Percentiles rank a stretch among this genome's conserved stretches.
Evolutionary conservation across 805 yeast genomes (phyloP).

Genomic region (Zygosaccharomyces bisporus): DNA sequence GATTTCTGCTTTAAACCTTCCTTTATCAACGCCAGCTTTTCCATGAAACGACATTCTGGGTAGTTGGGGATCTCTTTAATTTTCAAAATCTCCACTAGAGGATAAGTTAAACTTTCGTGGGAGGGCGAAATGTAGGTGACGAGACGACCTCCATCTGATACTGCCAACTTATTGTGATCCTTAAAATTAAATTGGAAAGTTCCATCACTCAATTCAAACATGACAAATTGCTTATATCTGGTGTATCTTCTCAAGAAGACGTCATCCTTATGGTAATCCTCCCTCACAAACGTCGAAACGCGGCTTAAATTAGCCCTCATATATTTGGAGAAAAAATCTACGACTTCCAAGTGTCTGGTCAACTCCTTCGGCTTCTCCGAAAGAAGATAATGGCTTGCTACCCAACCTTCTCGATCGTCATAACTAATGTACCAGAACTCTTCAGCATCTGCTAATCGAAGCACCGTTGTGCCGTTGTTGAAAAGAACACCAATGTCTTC

Average conservation of each 20-base stretch:
- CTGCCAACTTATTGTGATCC: conserved; percentile 86
- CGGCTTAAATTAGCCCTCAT: conserved; percentile 88
- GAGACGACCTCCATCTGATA: conserved; percentile 70
- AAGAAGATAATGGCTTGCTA: conserved; percentile 45
- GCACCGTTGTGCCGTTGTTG: conserved; percentile 77
- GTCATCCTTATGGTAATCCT: conserved; percentile 54
- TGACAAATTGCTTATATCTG: conserved; percentile 72
- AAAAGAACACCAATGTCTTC: conserved; percentile 89
- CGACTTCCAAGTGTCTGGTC: conserved; percentile 73
- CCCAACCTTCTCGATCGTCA: conserved; percentile 50
- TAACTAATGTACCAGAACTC: conserved; percentile 61
- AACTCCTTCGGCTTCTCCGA: conserved; percentile 45
- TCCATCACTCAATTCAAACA: conserved; percentile 92
- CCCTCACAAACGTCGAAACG: conserved; percentile 54
- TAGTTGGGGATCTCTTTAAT: conserved; percentile 46
- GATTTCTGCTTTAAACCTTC: conserved; percentile 52
- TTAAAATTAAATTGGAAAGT: conserved; percentile 91
- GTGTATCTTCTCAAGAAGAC: conserved; percentile 80
- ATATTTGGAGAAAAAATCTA: conserved; percentile 83
- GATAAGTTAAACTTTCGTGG: conserved; percentile 65
- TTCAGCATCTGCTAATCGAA: conserved; percentile 61
- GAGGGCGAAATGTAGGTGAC: conserved; percentile 80
- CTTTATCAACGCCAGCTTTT: conserved; percentile 55
- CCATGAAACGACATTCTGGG: conserved; percentile 43
- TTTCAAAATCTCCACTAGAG: conserved; percentile 47